These are phyloP conservation scores for Taxillus chinensis DNA, from an alignment of 164 flowering plant genomes.

Conservation along the genomic window DNA sequence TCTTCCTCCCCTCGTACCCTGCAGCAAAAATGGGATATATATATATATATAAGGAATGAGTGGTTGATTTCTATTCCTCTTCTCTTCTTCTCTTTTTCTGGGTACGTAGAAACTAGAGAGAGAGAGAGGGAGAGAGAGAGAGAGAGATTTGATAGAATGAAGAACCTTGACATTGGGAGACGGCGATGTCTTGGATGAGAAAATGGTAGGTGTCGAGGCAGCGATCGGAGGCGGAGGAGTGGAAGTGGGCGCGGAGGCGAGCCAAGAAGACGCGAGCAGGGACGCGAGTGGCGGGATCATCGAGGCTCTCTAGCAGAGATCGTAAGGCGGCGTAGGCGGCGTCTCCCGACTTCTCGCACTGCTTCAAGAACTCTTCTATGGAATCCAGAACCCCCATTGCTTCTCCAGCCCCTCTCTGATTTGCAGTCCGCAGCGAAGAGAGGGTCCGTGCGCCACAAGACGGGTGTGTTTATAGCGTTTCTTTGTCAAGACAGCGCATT, in stretches of 20 bases:
- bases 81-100: no score
- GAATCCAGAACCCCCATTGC: conserved; percentile 4
- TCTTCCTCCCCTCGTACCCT: conserved; percentile 68
- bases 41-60: no score
- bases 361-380: conserved; percentile 53
- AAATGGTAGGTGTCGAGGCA: conserved; percentile 66
- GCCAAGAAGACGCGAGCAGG: conserved; percentile 68
- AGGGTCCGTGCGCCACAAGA: no score
- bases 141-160: background rate
- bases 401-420: background rate
- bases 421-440: background rate
- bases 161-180: conserved; percentile 60
- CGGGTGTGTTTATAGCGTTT: no score
- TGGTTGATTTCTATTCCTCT: no score
- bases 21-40: background rate
- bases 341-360: conserved; percentile 74
- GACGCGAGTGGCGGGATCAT: conserved; percentile 56
- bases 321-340: conserved; percentile 68
- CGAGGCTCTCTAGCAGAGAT: conserved; percentile 66
- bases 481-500: no score
- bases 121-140: background rate
- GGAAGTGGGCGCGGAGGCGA: conserved; percentile 49
- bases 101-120: no score
- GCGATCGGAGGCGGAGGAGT: conserved; percentile 23
- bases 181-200: conserved; percentile 61